phyloP scores from a whole-genome alignment of 495 filamentous ascomycete species.

The Acidomyces sp. region DNA sequence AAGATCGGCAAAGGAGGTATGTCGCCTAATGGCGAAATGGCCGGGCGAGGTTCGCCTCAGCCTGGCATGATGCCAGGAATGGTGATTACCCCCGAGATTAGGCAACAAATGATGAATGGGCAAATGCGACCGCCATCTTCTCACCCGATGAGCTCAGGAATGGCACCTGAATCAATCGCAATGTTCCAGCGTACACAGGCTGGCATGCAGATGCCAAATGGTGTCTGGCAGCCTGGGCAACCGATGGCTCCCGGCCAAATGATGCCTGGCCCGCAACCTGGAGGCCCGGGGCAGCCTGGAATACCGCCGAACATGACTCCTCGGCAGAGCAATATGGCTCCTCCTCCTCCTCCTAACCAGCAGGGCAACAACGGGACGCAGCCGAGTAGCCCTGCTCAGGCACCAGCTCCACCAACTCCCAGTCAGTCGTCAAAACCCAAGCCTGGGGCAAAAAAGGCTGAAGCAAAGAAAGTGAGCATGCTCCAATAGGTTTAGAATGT shows the following conservation, averaged over 20 bases:
- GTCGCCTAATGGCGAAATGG: constrained; percentile 52
- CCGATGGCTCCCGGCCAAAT: constrained; percentile 6
- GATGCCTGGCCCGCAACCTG: constrained; percentile 47
- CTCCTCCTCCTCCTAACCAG: constrained; percentile 84
- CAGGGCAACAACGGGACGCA: constrained; percentile 48
- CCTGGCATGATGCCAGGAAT: constrained; percentile 55
- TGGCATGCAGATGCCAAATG: constrained; percentile 37
- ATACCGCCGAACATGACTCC: constrained; percentile 37
- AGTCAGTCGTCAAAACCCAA: constrained; percentile 61
- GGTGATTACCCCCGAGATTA: constrained; percentile 27
- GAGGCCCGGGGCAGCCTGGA: constrained; percentile 2
- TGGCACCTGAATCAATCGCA: constrained; percentile 44
- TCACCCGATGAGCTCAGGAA: constrained; percentile 54
- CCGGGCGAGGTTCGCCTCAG: constrained; percentile 71
- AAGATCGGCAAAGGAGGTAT: constrained; percentile 80
- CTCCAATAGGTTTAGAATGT: constrained; percentile 12
- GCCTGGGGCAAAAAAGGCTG: constrained; percentile 69
- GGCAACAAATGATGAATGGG: constrained; percentile 43
- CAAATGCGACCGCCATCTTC: constrained; percentile 73
- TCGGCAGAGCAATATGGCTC: constrained; percentile 51
- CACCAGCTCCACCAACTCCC: constrained; percentile 76
- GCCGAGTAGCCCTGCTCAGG: constrained; percentile 69
- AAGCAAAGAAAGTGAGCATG: constrained; percentile 60
- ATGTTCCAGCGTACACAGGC: constrained; percentile 29
- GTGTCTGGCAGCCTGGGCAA: constrained; percentile 21